Conservation (phyloP, 805 yeast genomes). For the Saccharomycopsis javanensis region DNA sequence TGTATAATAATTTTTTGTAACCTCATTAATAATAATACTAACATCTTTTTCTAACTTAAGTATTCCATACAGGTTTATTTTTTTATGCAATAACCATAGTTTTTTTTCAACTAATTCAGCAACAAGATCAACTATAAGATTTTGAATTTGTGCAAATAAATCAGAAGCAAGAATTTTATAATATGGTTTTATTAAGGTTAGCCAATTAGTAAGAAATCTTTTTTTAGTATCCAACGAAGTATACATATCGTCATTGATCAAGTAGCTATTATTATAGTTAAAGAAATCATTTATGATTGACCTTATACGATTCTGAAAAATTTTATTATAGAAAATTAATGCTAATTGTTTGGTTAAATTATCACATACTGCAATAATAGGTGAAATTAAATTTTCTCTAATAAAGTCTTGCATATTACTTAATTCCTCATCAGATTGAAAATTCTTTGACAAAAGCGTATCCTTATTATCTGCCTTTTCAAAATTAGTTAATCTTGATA, state of each 20-base stretch:
- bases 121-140: conserved; percentile 42
- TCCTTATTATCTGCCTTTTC: background rate
- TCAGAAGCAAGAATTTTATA: conserved; percentile 44
- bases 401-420: conserved; percentile 24
- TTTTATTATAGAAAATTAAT: conserved; percentile 39
- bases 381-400: conserved; percentile 19
- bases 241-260: conserved; percentile 12
- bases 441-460: conserved; percentile 26
- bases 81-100: conserved; percentile 54
- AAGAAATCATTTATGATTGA: conserved; percentile 35
- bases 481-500: conserved; percentile 28
- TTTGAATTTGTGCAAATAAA: conserved; percentile 40
- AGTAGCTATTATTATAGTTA: conserved; percentile 22
- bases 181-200: conserved; percentile 53
- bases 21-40: conserved; percentile 59
- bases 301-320: conserved; percentile 36
- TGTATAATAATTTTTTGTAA: conserved; percentile 63
- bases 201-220: conserved; percentile 59
- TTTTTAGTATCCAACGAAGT: conserved; percentile 27
- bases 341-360: conserved; percentile 31
- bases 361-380: conserved; percentile 24
- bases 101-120: conserved; percentile 54
- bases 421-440: conserved; percentile 31
- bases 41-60: conserved; percentile 76
- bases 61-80: conserved; percentile 75